phyloP scores from a whole-genome alignment of 345 rosid genomes.

The Populus pruinosa region DNA sequence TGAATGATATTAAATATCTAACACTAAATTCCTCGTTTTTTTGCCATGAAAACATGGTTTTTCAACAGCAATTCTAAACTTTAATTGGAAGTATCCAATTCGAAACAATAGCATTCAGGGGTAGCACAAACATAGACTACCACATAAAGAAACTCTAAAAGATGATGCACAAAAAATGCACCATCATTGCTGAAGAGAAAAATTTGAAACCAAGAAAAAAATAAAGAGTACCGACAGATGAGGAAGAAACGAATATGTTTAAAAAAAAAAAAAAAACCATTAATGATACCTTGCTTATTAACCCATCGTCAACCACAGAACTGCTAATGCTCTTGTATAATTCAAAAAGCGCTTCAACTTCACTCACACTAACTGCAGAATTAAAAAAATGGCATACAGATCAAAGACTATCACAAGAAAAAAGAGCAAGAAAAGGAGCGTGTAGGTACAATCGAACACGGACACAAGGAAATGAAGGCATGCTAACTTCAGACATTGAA shows the following conservation, averaged over 20 bases:
- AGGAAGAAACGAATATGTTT: not conserved
- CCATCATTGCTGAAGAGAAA: not conserved
- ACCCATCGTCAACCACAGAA: conserved; percentile 91
- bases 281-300: conserved; percentile 77
- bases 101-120: not conserved
- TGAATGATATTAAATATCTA: not conserved
- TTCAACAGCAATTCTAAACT: not conserved
- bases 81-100: not conserved
- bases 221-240: not conserved
- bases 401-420: not conserved
- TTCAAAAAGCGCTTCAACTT: conserved; percentile 98
- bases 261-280: not conserved
- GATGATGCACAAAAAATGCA: not conserved
- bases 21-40: not conserved
- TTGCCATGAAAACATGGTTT: not conserved
- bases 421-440: not conserved
- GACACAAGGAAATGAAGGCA: not conserved
- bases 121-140: not conserved
- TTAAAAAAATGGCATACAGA: conserved; percentile 1
- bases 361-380: conserved; percentile 88
- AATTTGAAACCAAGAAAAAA: not conserved
- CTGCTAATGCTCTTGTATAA: conserved; percentile 96
- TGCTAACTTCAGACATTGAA: not conserved
- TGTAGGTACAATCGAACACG: not conserved
- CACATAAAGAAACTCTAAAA: not conserved